These are phyloP conservation scores for Wickerhamomyces subpelliculosus DNA, from an alignment of 805 yeast genomes.

Conservation along the genomic window DNA sequence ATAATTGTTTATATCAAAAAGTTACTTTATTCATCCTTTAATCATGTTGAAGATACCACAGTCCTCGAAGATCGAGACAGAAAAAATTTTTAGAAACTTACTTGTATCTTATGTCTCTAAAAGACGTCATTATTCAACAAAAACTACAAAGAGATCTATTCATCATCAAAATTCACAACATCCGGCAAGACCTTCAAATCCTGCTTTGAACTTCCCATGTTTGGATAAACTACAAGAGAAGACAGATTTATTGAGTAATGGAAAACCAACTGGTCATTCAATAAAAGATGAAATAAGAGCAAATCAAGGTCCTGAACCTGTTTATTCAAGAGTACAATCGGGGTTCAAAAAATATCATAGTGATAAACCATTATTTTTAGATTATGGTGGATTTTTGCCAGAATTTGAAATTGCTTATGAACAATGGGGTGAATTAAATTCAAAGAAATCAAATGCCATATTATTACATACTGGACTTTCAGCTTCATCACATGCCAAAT, in stretches of 20 bases:
- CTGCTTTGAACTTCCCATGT: constrained; percentile 77
- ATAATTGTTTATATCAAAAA: too few relatives aligned
- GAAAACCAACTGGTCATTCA: constrained; percentile 3
- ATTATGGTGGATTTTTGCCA: constrained; percentile 74
- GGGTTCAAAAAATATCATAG: constrained; percentile 60
- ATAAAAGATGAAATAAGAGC: constrained; percentile 7
- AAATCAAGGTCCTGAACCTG: constrained; percentile 75
- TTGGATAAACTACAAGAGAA: constrained; percentile 67
- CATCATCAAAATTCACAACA: too few relatives aligned
- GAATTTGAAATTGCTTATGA: constrained; percentile 84
- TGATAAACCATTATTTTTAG: constrained; percentile 57
- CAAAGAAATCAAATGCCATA: constrained; percentile 60
- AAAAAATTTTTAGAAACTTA: too few relatives aligned
- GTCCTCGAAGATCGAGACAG: too few relatives aligned
- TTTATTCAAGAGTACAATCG: constrained; percentile 59
- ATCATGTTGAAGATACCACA: too few relatives aligned
- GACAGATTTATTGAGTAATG: constrained; percentile 23
- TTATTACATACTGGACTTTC: constrained; percentile 86
- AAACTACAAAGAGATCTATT: too few relatives aligned
- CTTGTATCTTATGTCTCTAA: too few relatives aligned
- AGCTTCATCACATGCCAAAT: constrained; percentile 89
- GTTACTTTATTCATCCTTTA: too few relatives aligned
- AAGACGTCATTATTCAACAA: too few relatives aligned
- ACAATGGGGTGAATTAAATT: constrained; percentile 77
- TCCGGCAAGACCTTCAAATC: too few relatives aligned